phyloP scores from a whole-genome alignment of 352 stramenopile genomes.

The Phytophthora hybrid region DNA sequence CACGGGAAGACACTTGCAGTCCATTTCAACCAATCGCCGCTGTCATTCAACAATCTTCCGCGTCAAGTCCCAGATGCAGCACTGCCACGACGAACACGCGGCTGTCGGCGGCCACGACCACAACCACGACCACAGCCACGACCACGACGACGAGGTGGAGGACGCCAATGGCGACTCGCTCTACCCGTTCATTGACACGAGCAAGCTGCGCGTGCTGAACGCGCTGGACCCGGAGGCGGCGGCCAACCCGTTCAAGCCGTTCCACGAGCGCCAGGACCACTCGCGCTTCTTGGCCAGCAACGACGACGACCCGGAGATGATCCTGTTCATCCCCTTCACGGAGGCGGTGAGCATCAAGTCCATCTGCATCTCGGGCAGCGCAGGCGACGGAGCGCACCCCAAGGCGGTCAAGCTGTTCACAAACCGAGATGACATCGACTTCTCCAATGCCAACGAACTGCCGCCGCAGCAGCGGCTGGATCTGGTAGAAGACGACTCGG shows the following conservation, averaged over 20 bases:
- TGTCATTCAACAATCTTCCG: slow-evolving; percentile 16
- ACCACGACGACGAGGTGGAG: slow-evolving; percentile 74
- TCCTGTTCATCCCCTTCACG: slow-evolving; percentile 88
- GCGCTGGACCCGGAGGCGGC: slow-evolving; percentile 66
- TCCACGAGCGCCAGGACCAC: slow-evolving; percentile 74
- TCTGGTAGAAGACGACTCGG: slow-evolving; percentile 73
- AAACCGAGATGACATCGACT: slow-evolving; percentile 90
- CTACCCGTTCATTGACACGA: slow-evolving; percentile 88
- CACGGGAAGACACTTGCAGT: slow-evolving; percentile 37
- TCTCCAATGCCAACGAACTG: slow-evolving; percentile 82
- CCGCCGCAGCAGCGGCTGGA: slow-evolving; percentile 79
- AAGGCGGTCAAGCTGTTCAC: slow-evolving; percentile 87
- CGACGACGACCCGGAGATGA: slow-evolving; percentile 86
- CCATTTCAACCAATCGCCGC: slow-evolving; percentile 44
- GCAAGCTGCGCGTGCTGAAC: slow-evolving; percentile 86
- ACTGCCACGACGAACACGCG: slow-evolving; percentile 73
- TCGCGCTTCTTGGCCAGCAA: slow-evolving; percentile 78
- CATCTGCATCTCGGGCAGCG: slow-evolving; percentile 85
- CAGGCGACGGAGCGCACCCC: slow-evolving; percentile 76
- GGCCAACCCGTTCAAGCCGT: slow-evolving; percentile 85
- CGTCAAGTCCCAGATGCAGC: slow-evolving; percentile 46
- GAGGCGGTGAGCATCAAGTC: slow-evolving; percentile 91
- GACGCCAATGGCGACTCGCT: slow-evolving; percentile 82
- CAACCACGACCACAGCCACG: slow-evolving; percentile 54
- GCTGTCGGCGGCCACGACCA: slow-evolving; percentile 62